phyloP scores from a whole-genome alignment of 306 rosid species.

The Cyamopsis tetragonoloba region DNA sequence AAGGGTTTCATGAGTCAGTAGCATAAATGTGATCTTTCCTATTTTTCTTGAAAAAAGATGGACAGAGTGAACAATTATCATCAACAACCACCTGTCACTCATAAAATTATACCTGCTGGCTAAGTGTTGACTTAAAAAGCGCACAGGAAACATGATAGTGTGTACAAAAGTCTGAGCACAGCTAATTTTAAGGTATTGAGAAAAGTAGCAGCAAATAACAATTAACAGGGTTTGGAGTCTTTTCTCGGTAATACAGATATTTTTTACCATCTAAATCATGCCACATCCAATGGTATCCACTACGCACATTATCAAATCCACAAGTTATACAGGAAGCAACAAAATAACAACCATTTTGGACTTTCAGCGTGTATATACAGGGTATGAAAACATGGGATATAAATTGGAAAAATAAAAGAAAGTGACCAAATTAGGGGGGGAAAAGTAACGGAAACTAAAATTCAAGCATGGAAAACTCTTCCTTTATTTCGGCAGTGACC shows the following conservation, averaged over 20 bases:
- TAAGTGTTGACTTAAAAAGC: background rate
- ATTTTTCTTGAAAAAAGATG: background rate
- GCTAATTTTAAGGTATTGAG: background rate
- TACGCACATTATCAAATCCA: background rate
- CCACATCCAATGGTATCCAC: background rate
- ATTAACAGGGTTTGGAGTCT: background rate
- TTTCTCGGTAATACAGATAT: background rate
- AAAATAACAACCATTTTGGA: background rate
- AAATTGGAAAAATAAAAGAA: background rate
- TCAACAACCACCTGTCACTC: background rate
- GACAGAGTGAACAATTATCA: background rate
- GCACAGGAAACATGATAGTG: background rate
- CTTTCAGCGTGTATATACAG: background rate
- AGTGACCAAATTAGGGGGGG: background rate
- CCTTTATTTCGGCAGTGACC: slow-evolving; percentile 1
- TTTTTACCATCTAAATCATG: background rate
- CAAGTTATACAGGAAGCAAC: background rate
- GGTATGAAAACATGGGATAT: background rate
- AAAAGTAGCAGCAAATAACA: background rate
- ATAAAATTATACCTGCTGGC: background rate
- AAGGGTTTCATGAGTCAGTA: background rate
- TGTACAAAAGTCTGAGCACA: background rate
- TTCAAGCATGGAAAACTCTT: background rate
- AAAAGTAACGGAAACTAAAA: background rate
- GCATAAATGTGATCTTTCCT: background rate